Conservation (phyloP, 2,329 filamentous ascomycete species). For the Clonostachys solani region DNA sequence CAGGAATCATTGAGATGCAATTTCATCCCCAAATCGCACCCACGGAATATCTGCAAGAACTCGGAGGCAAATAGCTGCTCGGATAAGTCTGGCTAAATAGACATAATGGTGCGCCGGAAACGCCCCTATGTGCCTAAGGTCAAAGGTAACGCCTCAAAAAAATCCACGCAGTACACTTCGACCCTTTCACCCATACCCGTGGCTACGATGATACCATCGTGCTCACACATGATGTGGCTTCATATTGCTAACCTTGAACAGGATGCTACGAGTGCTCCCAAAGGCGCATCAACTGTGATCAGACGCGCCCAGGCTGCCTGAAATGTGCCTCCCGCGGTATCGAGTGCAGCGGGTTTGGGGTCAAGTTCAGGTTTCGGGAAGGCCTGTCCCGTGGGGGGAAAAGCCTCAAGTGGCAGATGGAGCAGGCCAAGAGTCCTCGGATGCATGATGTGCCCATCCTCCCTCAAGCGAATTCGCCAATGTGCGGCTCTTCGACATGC, state of each 20-base stretch:
- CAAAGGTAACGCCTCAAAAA: conserved; percentile 8
- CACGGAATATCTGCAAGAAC: too few relatives aligned
- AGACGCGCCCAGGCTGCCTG: conserved; percentile 17
- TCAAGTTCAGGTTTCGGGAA: conserved; percentile 17
- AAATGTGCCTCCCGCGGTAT: conserved; percentile 23
- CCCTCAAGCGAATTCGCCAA: too few relatives aligned
- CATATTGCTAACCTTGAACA: background rate
- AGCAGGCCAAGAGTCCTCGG: background rate
- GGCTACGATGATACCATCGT: background rate
- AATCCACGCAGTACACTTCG: too few relatives aligned
- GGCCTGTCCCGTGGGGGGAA: conserved; percentile 4
- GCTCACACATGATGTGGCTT: too few relatives aligned
- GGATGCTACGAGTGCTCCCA: conserved; percentile 28
- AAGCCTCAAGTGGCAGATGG: background rate
- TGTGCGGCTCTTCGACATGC: too few relatives aligned
- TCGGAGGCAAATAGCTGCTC: too few relatives aligned
- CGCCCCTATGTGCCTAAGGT: conserved; percentile 11
- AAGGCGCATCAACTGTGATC: conserved; percentile 26
- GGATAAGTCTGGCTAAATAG: too few relatives aligned
- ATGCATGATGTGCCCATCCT: too few relatives aligned
- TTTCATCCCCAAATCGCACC: too few relatives aligned
- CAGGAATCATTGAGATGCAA: too few relatives aligned
- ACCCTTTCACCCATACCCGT: too few relatives aligned
- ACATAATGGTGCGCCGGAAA: conserved; percentile 6
- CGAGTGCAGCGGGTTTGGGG: conserved; percentile 18